These are phyloP conservation scores for Stephania yunnanensis DNA, from an alignment of 164 flowering plant species.

Conservation along the genomic window DNA sequence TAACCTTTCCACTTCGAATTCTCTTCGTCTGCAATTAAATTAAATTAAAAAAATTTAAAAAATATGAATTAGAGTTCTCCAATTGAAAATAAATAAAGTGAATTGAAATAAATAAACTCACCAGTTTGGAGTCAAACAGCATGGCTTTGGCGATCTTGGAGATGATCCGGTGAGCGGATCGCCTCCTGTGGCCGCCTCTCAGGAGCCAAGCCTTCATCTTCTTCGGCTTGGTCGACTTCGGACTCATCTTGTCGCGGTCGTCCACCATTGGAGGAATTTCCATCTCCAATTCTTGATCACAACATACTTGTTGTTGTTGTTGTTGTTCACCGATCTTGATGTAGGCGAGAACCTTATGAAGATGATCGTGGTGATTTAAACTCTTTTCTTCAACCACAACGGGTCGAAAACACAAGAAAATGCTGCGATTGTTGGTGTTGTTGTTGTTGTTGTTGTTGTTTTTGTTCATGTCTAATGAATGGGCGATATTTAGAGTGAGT, in stretches of 20 bases:
- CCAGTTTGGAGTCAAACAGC: constrained; percentile 22
- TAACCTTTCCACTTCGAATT: constrained; percentile 12
- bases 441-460: not conserved
- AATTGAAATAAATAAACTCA: not conserved
- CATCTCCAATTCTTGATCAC: not conserved
- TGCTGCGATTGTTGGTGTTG: constrained; percentile 10
- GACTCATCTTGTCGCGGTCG: no score
- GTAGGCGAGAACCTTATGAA: no score
- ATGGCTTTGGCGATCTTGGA: constrained; percentile 11
- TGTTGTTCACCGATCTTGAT: no score
- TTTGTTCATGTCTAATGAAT: no score
- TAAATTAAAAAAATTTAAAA: not conserved
- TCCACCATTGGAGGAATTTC: no score
- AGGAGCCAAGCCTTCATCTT: not conserved
- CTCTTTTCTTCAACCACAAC: constrained; percentile 19
- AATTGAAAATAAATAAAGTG: not conserved
- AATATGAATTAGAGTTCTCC: no score
- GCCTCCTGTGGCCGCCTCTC: not conserved
- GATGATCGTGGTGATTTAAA: constrained; percentile 1
- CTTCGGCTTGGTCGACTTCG: not conserved
- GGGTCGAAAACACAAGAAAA: constrained; percentile 29
- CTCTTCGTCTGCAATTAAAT: constrained; percentile 14
- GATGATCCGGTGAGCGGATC: constrained; percentile 10
- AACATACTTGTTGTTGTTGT: not conserved
- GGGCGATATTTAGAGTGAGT: not conserved